Evolutionary conservation across 495 filamentous ascomycete genomes (phyloP), one percentile per base, ranked within the genome.

Genomic region (Aspergillus baeticus): DNA sequence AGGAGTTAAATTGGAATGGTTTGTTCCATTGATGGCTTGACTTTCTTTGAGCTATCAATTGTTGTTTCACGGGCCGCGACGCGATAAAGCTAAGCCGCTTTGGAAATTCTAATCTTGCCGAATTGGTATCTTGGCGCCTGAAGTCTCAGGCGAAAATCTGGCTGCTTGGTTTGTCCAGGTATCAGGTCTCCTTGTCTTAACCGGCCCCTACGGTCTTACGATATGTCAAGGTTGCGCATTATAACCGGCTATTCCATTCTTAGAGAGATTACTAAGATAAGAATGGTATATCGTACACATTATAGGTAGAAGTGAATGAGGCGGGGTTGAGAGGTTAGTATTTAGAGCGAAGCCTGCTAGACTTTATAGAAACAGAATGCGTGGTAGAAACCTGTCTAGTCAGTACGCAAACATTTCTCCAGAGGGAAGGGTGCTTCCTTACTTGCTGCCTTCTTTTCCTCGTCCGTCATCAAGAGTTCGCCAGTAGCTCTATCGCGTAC

Each of bases 321-420:
- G 10, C 1, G 7, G 26, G 4, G 26, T 29, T 29, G 37, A 14
- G 4, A 31, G 34, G 23, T 18, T 7, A 36, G 14, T 6, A 22
- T 18, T 20, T 34, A 23, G 22, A 43, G 14, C 11, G 14, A 29
- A 26, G 6, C 10, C 21, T 26, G n/a, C 62, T 81, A 95, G 17
- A 92, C 88, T 74, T 95, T 93, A 71, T 96, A 93, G 71, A 96
- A 96, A 70, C 90, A 94, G 69, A 96, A 96, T 11, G 87, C 91
- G 58, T 92, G 82, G 64, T 96, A 96, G 67, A 96, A 96, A 61
- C 78, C 80, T 81, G 45, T 39, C 21, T 23, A 10, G 52, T 66
- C 48, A 66, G 63, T 22, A 46, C 29, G 31, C 10, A 41, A 8
- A 0, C 15, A 51, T n/a, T 0, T 11, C 5, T 17, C 35, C 11